Base-by-base conservation (phyloP, 345 rosid species). In the Hevea brasiliensis region DNA sequence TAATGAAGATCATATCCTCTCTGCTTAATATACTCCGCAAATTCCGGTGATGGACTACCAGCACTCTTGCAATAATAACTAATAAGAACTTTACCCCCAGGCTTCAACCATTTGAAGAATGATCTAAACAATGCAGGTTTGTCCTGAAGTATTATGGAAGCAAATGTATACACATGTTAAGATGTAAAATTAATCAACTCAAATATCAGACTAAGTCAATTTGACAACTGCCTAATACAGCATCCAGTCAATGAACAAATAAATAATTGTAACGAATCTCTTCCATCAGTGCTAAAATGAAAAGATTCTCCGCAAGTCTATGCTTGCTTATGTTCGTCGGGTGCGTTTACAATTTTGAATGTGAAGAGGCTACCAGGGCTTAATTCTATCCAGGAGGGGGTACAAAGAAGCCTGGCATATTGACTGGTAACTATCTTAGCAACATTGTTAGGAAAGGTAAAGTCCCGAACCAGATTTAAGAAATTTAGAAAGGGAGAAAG, bases 1-100 rank as follows among this genome's bases (percentile, higher is more conserved):
- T 86, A 90, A 59, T 93, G 98, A 79, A 91, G 99, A 84, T 92
- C 96, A 79, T 95, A 95, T 42, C 97, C 99, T 85, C 99, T 86
- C 81, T 91, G 88, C 79, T 83, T 89, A 67, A 93, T 90, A 73
- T 95, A 91, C 74, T 77, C 87, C 0, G 88, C 82, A 62, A 95
- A 93, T 70, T 90, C 94, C 40, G 84, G 18, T 8, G 93, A 85
- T 45, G 99, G 89, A 17, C 84, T 76, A 82, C 94, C 92, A 32
- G 92, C 79, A 61, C 81, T 83, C 76, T 71, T 89, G 83, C 99
- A 92, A 83, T 95, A 95, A 71, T 92, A 97, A 45, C 88, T 91
- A n/a, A 92, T 91, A 27, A 95, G 99, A 80, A 95, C 85, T 83
- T 78, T 91, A 13, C 99, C 99, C 70, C 99, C 97, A 0, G 96